These are phyloP conservation scores for Hypomontagnella monticulosa DNA, from an alignment of 495 filamentous ascomycete genomes.

Conservation along the genomic window DNA sequence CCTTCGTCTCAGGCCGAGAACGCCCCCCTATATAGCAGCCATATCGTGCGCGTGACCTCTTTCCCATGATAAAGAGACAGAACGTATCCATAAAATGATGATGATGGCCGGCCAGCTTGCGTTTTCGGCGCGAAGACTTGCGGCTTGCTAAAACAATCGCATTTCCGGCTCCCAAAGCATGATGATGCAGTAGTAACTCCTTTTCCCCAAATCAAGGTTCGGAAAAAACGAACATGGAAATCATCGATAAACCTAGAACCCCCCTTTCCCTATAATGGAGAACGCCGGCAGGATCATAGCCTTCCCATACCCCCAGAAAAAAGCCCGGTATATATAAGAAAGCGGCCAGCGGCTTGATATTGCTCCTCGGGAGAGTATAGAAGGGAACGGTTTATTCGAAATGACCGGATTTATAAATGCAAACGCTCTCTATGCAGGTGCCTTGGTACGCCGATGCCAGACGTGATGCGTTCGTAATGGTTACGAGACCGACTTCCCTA, in stretches of 20 bases:
- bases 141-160: conserved; percentile 7
- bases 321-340: conserved; percentile 25
- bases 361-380: conserved; percentile 13
- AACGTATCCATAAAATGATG: no score
- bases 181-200: conserved; percentile 4
- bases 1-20: conserved; percentile 27
- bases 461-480: conserved; percentile 20
- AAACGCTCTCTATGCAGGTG: conserved; percentile 32
- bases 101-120: conserved; percentile 21
- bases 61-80: conserved; percentile 12
- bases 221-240: conserved; percentile 15
- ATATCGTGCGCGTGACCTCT: conserved; percentile 9
- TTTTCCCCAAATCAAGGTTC: conserved; percentile 1
- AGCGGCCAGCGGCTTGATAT: conserved; percentile 22
- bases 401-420: conserved; percentile 19
- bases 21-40: conserved; percentile 13
- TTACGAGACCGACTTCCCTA: conserved; percentile 2
- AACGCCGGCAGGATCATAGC: conserved; percentile 24
- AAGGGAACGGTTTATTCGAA: conserved; percentile 23
- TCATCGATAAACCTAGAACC: neutral
- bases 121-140: conserved; percentile 31
- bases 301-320: conserved; percentile 17
- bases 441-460: conserved; percentile 25
- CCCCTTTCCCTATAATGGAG: neutral
- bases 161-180: neutral